Evolutionary conservation across 2,329 filamentous ascomycete species (phyloP), one percentile per base, ranked within the genome.

Genomic region (Leptodontidium sp.): DNA sequence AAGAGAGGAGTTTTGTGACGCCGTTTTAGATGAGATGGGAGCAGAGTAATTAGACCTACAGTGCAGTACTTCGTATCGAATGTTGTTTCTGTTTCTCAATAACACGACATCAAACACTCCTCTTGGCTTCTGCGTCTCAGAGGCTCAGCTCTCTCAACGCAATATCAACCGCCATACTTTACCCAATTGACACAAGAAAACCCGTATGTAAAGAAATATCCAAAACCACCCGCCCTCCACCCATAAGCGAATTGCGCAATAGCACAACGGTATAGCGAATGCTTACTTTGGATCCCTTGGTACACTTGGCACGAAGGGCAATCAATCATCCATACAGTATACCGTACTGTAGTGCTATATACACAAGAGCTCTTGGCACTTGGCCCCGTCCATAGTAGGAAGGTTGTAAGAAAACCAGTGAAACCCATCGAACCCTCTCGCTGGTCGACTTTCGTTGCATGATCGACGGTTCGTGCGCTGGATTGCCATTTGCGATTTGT

Each of bases 11-110:
- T 3, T 66, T 59, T 40, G 45, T 61, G 17, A 61, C 50, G n/a
- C 49, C 55, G 14, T 61, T 61, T 12, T 29, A 38, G 29, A 61
- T 69, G 53, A 69, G 53, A 61, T 52, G 53, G 53, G 64, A 68
- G 61, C 64, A 67, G 55, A 64, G 63, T 40, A 69, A 50, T 55
- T 67, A 55, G 43, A 21, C 15, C 38, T 9, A 40, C 29, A 4
- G 29, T 40, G 8, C 11, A 40, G 0, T 40, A 40, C 29, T 32
- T 32, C 29, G 29, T 32, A 40, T 40, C 8, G 38, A 40, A 40
- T 40, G 8, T 11, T 2, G 11, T 12, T 40, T 40, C 38, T 8
- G 11, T 12, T 40, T 40, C 38, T 8, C 5, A 12, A 11, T 12
- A 11, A 40, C 38, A 11, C 11, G 7, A 9, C 9, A 40, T 12